These are phyloP conservation scores for Phialophora chinensis DNA, from an alignment of 2,329 filamentous ascomycete species.

Conservation along the genomic window DNA sequence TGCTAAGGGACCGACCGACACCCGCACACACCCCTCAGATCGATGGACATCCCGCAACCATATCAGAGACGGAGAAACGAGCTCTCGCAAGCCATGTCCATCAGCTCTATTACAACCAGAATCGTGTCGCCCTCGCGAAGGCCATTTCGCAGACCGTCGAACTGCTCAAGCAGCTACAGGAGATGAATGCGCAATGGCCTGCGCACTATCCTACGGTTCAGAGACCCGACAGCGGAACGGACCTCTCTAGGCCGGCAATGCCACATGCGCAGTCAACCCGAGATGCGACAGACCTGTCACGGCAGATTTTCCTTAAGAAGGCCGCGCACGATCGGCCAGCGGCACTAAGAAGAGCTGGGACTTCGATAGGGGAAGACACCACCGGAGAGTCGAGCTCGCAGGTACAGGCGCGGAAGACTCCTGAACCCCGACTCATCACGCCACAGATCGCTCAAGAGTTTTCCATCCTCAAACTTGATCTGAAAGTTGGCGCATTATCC, in stretches of 20 bases:
- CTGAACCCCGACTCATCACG: constrained; percentile 83
- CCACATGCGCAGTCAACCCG: constrained; percentile 47
- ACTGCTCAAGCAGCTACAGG: constrained; percentile 78
- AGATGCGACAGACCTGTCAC: constrained; percentile 43
- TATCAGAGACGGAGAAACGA: constrained; percentile 68
- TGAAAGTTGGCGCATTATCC: constrained; percentile 84
- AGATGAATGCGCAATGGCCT: constrained; percentile 91
- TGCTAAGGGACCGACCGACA: constrained; percentile 64
- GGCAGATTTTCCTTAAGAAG: constrained; percentile 38
- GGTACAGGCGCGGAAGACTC: constrained; percentile 64
- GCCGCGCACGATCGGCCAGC: constrained; percentile 52
- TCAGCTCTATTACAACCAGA: constrained; percentile 81
- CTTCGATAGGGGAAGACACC: constrained; percentile 64
- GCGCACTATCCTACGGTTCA: constrained; percentile 91
- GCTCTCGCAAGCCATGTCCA: constrained; percentile 82
- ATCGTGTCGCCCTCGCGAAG: constrained; percentile 82
- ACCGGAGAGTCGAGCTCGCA: constrained; percentile 74
- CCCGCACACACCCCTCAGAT: constrained; percentile 61
- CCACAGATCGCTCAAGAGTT: constrained; percentile 95
- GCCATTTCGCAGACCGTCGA: constrained; percentile 88
- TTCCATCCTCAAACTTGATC: constrained; percentile 89
- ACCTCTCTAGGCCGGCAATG: constrained; percentile 45
- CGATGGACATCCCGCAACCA: constrained; percentile 55
- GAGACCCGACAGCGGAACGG: constrained; percentile 55
- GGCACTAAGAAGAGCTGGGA: constrained; percentile 72